Conservation (phyloP, 257 asterid species). For the Solanum microdontum region DNA sequence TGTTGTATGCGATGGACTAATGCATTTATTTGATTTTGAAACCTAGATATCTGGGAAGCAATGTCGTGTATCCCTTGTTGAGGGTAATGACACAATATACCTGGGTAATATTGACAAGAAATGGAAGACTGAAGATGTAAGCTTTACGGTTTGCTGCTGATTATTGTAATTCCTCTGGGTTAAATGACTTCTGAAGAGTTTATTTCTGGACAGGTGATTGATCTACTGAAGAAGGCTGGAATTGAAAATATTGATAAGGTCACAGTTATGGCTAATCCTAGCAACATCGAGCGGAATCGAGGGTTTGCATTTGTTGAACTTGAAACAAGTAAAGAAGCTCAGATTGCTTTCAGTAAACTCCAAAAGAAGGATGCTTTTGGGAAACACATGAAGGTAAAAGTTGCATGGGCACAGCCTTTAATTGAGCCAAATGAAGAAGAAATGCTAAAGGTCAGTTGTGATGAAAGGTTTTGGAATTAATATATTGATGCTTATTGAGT, state of each 20-base stretch:
- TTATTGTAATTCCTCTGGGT: conserved; percentile 1
- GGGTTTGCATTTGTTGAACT: conserved; percentile 72
- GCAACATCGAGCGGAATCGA: conserved; percentile 40
- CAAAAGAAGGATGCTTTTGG: conserved; percentile 41
- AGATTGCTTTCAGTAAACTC: conserved; percentile 48
- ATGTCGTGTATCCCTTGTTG: conserved; percentile 38
- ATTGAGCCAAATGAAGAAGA: conserved; percentile 50
- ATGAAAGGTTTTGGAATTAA: conserved; percentile 1
- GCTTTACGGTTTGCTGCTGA: conserved; percentile 16
- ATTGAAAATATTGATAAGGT: conserved; percentile 52
- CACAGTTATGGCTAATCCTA: conserved; percentile 42
- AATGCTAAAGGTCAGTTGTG: conserved; percentile 42
- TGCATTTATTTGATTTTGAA: conserved; percentile 7
- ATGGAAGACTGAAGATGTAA: conserved; percentile 69
- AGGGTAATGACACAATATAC: conserved; percentile 59
- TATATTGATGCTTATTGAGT: background rate
- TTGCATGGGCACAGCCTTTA: conserved; percentile 72
- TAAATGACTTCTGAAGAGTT: conserved; percentile 9
- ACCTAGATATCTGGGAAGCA: conserved; percentile 58
- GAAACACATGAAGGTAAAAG: conserved; percentile 29
- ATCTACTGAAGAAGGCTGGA: conserved; percentile 38
- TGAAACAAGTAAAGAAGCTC: conserved; percentile 57
- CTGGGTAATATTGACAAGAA: conserved; percentile 58
- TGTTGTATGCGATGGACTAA: background rate
- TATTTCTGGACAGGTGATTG: conserved; percentile 33